Percentiles rank a stretch among this genome's conserved stretches.
phyloP scores from a whole-genome alignment of 352 stramenopile genomes.

The Phytophthora pinifolia region DNA sequence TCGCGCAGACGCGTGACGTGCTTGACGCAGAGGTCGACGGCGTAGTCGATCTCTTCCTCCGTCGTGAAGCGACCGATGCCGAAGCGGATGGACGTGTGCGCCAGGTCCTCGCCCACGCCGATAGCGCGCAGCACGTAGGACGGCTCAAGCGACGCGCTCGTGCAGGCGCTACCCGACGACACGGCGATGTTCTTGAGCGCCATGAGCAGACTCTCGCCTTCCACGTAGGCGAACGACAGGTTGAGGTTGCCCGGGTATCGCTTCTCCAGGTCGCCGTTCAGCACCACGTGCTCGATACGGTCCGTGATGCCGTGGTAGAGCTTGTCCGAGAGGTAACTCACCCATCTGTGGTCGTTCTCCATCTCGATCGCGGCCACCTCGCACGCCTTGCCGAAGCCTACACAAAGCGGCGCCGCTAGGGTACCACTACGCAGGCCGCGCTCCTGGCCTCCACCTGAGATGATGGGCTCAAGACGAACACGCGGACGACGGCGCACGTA shows the following conservation, averaged over 20 bases:
- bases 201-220: constrained; percentile 99
- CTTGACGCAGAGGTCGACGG: constrained; percentile 92
- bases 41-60: constrained; percentile 97
- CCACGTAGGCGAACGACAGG: constrained; percentile 99
- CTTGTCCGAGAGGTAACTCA: constrained; percentile 94
- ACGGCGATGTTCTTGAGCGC: constrained; percentile 99
- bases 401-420: constrained; percentile 70
- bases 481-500: constrained; percentile 96
- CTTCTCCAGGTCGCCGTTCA: constrained; percentile 95
- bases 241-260: constrained; percentile 98
- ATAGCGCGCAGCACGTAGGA: constrained; percentile 99
- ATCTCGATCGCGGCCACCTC: constrained; percentile 95
- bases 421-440: constrained; percentile 94
- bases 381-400: constrained; percentile 91
- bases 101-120: constrained; percentile 98
- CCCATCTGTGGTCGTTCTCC: constrained; percentile 94
- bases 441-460: constrained; percentile 98
- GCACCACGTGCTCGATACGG: constrained; percentile 91
- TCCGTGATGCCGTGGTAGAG: constrained; percentile 88
- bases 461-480: constrained; percentile 97
- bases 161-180: constrained; percentile 96
- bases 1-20: constrained; percentile 97
- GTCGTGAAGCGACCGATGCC: constrained; percentile 98
- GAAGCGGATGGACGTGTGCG: constrained; percentile 98
- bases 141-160: constrained; percentile 96